These are phyloP conservation scores for Astrocystis sublimbata DNA, from an alignment of 495 filamentous ascomycete genomes.

Conservation along the genomic window DNA sequence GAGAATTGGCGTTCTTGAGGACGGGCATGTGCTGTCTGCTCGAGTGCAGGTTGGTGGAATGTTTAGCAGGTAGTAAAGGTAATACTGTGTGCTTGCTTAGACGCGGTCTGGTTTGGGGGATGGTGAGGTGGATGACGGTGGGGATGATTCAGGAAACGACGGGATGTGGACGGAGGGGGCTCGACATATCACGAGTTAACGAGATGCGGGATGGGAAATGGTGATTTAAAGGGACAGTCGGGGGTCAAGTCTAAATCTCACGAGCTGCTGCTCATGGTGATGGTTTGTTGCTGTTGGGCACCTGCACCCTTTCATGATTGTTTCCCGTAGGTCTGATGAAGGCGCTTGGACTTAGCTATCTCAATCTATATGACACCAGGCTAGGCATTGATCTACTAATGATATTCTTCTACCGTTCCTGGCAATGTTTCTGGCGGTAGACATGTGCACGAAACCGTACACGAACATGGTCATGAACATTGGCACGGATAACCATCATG, in stretches of 20 bases:
- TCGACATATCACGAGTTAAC: no score
- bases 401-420: no score
- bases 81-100: not conserved
- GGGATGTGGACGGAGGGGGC: no score
- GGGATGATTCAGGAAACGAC: not conserved
- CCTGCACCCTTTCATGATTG: not conserved
- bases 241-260: not conserved
- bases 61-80: not conserved
- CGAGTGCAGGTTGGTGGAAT: slow-evolving; percentile 6
- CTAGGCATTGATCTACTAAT: not conserved
- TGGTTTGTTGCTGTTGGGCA: no score
- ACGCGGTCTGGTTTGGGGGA: not conserved
- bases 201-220: no score
- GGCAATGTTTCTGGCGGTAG: no score
- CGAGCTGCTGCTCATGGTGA: no score
- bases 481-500: no score
- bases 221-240: no score
- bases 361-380: not conserved
- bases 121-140: not conserved
- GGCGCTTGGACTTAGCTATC: slow-evolving; percentile 1
- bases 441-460: no score
- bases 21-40: slow-evolving; percentile 6
- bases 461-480: no score
- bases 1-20: slow-evolving; percentile 33
- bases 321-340: not conserved